phyloP scores from a whole-genome alignment of 2,329 filamentous ascomycete species.

The Ceratocystis destructans region DNA sequence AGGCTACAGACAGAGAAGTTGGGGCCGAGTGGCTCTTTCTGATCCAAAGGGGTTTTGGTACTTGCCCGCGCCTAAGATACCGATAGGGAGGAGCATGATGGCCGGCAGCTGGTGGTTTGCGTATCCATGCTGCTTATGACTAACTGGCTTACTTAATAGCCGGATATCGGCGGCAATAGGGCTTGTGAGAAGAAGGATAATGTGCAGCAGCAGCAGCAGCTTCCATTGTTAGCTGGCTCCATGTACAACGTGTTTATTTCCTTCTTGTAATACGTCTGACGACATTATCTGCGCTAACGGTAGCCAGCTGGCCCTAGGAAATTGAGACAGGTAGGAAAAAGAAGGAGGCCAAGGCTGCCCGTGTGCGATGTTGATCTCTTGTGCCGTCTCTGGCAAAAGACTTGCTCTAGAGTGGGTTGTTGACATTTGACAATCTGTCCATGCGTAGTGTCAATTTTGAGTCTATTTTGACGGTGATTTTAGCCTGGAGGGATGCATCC shows the following conservation, averaged over 20 bases:
- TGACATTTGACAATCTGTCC: neutral
- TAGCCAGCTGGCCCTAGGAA: neutral
- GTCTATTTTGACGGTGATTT: neutral
- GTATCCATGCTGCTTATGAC: neutral
- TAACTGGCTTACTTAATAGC: neutral
- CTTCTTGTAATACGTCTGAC: too few relatives aligned
- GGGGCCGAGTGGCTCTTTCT: neutral
- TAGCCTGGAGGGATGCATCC: neutral
- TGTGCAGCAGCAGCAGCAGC: too few relatives aligned
- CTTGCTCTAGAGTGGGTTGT: neutral
- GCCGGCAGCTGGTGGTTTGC: neutral
- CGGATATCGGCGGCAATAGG: too few relatives aligned
- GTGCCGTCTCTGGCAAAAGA: neutral
- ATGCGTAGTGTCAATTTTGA: neutral
- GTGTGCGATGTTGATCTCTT: neutral
- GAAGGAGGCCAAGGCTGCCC: neutral
- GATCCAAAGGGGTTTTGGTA: too few relatives aligned
- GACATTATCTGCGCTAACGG: neutral
- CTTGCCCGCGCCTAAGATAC: neutral
- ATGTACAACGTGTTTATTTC: too few relatives aligned
- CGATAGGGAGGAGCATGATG: neutral
- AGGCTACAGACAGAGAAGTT: neutral
- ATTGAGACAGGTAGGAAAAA: neutral
- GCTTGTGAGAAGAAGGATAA: too few relatives aligned
- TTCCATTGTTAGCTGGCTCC: too few relatives aligned